Evolutionary conservation across 352 stramenopile species (phyloP), one percentile per base, ranked within the genome.

Genomic region (Globisporangium radiosum): DNA sequence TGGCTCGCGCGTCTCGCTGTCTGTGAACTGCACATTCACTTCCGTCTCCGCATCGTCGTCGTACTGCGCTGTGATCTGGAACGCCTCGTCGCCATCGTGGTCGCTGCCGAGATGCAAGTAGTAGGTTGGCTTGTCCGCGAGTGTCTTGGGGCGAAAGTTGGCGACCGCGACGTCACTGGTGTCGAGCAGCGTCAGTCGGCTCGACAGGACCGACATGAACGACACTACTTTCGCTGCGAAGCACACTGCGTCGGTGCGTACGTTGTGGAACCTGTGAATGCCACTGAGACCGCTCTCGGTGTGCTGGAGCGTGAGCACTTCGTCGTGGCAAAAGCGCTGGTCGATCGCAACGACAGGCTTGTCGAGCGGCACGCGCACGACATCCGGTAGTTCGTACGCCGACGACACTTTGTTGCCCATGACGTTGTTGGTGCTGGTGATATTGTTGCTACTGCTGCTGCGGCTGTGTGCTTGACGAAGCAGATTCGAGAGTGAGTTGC

Each of bases 41-140:
- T 5, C 10, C 7, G 25, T 47, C 7, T 51, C n/a, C 7, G 25
- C 7, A 7, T 33, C 15, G 17, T 3, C 14, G 17, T 25, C 8
- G 10, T 49, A 61, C 47, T 54, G 38, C 14, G 25, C 49, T 7
- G 17, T 13, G 40, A 63, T 52, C 19, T 52, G 9, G n/a, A 63
- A 52, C 7, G 39, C 7, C 17, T 7, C 40, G 19, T 59, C 44
- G 36, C 47, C 36, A 3, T 44, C 14, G 9, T n/a, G 17, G 8
- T 52, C 39, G 10, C 19, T 19, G 7, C 36, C 40, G 10, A 17
- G 11, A 15, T 49, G 43, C 7, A 53, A 25, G 44, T 52, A 14
- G 8, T 42, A 15, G 19, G 36, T 6, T 11, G 53, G 33, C 3
- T 47, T 36, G 15, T 7, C 4, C 4, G 13, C 25, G 14, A 52